Evolutionary conservation across 208 protist species (phyloP).

Genomic region (Strigomonas culicis): DNA sequence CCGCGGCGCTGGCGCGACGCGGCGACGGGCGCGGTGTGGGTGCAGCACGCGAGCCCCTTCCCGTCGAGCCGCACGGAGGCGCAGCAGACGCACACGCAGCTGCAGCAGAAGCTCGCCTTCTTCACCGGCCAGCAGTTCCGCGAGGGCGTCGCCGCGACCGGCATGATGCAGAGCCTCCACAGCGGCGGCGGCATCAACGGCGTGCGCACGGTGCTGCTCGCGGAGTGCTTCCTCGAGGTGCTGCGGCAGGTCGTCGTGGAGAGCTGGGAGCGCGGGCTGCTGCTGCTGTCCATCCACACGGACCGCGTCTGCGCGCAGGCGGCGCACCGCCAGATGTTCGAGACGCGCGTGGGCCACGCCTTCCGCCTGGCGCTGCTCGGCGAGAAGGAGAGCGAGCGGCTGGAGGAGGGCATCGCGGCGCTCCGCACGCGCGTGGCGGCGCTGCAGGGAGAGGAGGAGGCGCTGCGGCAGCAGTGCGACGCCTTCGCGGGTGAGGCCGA

Average conservation of each 20-base stretch:
- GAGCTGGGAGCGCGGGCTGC: slow-evolving; percentile 81
- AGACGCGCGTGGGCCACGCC: slow-evolving; percentile 82
- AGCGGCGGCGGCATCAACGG: slow-evolving; percentile 65
- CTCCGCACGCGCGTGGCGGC: slow-evolving; percentile 37
- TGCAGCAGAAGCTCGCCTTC: slow-evolving; percentile 30
- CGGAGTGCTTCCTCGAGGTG: slow-evolving; percentile 86
- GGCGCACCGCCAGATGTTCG: slow-evolving; percentile 76
- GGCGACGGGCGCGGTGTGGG: slow-evolving; percentile 49
- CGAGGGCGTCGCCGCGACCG: not conserved
- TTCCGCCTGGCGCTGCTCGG: slow-evolving; percentile 84
- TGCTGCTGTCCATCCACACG: slow-evolving; percentile 76
- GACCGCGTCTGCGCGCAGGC: slow-evolving; percentile 74
- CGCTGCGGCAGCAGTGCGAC: slow-evolving; percentile 50
- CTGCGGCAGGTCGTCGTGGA: slow-evolving; percentile 80
- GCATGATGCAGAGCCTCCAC: not conserved
- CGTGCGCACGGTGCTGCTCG: slow-evolving; percentile 68
- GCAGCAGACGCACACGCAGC: slow-evolving; percentile 50
- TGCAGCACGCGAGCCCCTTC: slow-evolving; percentile 80
- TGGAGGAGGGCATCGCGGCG: slow-evolving; percentile 54
- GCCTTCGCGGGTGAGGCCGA: slow-evolving; percentile 64
- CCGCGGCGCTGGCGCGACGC: slow-evolving; percentile 71
- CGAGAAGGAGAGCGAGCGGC: slow-evolving; percentile 69
- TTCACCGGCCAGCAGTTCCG: slow-evolving; percentile 23
- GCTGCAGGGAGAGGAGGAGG: slow-evolving; percentile 61
- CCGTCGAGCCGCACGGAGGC: slow-evolving; percentile 71